phyloP scores from a whole-genome alignment of 2,329 filamentous ascomycete species.

The Bipolaris gigantea region DNA sequence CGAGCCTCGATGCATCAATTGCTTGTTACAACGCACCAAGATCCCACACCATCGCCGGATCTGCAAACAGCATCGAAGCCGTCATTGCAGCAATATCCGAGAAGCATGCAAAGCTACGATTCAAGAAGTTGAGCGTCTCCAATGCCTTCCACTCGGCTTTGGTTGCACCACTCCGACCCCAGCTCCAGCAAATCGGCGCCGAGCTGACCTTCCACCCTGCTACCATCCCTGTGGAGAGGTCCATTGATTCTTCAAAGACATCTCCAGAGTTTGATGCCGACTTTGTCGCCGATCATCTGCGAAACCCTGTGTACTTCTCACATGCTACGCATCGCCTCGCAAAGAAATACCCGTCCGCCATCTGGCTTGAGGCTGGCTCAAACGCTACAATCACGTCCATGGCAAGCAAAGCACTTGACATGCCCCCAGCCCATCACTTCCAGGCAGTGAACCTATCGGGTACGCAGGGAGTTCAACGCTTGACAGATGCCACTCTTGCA shows the following conservation, averaged over 20 bases:
- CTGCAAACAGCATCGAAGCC: conserved; percentile 15
- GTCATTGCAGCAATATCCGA: conserved; percentile 1
- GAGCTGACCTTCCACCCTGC: conserved; percentile 36
- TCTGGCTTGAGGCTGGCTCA: conserved; percentile 28
- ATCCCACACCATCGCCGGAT: conserved; percentile 47
- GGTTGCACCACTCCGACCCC: conserved; percentile 27
- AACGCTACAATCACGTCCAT: conserved; percentile 31
- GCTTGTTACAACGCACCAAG: conserved; percentile 48
- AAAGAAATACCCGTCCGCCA: conserved; percentile 20
- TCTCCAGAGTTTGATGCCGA: background rate
- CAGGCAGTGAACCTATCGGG: conserved; percentile 12
- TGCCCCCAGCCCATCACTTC: conserved; percentile 2
- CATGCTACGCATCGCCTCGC: conserved; percentile 48
- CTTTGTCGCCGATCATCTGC: conserved; percentile 41
- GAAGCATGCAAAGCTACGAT: background rate
- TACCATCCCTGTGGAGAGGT: conserved; percentile 37
- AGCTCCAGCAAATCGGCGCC: conserved; percentile 19
- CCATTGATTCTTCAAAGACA: background rate
- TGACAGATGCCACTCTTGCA: conserved; percentile 31
- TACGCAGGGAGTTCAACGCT: background rate
- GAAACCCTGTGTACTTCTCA: conserved; percentile 50
- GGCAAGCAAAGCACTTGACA: conserved; percentile 29
- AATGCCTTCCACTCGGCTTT: conserved; percentile 31
- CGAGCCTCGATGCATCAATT: conserved; percentile 35
- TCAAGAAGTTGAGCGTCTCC: conserved; percentile 23